These are phyloP conservation scores for Pseudozyma flocculosa DNA, from an alignment of 1,284 basidiomycete genomes.

Conservation along the genomic window DNA sequence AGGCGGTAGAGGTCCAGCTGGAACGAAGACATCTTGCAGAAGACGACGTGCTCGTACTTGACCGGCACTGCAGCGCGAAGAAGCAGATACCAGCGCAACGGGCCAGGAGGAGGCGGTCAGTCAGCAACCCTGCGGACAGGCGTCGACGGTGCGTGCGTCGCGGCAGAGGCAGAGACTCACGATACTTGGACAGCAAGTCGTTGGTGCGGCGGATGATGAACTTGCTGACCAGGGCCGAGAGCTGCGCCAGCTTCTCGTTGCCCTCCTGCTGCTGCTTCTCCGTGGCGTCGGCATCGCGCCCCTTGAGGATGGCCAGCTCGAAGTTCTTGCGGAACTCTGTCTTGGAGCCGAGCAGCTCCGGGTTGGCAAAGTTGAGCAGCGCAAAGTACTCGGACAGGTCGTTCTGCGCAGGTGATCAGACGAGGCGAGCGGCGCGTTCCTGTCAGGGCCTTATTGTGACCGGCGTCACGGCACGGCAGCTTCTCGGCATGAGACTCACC, in stretches of 20 bases:
- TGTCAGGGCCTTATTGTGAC: no score
- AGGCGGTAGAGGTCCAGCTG: slow-evolving; percentile 86
- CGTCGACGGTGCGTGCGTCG: no score
- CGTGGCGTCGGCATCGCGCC: slow-evolving; percentile 86
- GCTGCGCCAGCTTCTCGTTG: slow-evolving; percentile 88
- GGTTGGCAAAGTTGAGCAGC: slow-evolving; percentile 93
- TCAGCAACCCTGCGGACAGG: no score
- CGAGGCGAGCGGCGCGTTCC: no score
- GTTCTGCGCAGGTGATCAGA: slow-evolving; percentile 69
- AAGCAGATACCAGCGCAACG: not conserved
- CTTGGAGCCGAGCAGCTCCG: slow-evolving; percentile 87
- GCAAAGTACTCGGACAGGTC: slow-evolving; percentile 97
- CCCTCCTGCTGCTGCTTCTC: slow-evolving; percentile 78
- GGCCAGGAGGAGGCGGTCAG: no score
- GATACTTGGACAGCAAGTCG: slow-evolving; percentile 92
- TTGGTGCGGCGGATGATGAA: slow-evolving; percentile 98
- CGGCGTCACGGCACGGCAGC: no score
- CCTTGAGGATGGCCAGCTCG: slow-evolving; percentile 88
- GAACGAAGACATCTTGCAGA: slow-evolving; percentile 84
- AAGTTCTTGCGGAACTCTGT: slow-evolving; percentile 95
- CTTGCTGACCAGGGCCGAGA: slow-evolving; percentile 84
- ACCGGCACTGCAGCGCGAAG: slow-evolving; percentile 73
- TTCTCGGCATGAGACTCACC: slow-evolving; percentile 59
- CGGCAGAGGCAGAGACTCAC: no score
- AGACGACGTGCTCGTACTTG: slow-evolving; percentile 99